Conservation (phyloP, 148 eudicot species). For the Vaccinium corymbosum region DNA sequence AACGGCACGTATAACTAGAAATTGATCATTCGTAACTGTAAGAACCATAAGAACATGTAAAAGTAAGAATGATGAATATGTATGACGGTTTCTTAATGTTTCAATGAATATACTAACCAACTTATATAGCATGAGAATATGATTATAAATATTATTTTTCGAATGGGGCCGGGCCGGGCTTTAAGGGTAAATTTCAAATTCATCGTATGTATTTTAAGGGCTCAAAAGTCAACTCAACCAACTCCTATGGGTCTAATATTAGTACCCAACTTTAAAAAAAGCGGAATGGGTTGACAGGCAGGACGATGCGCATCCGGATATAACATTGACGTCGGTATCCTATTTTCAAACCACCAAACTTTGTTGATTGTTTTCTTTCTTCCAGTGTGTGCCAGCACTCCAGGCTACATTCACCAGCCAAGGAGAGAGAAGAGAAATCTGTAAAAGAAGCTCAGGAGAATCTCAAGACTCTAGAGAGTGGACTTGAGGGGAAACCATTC, state of each 20-base stretch:
- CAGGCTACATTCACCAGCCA: not conserved
- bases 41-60: no score
- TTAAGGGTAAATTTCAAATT: no score
- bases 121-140: no score
- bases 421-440: constrained; percentile 12
- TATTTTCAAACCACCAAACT: not conserved
- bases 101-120: no score
- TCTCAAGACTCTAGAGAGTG: constrained; percentile 16
- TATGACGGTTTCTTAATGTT: no score
- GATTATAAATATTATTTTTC: no score
- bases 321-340: not conserved
- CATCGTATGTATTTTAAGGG: not conserved
- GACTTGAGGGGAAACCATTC: constrained; percentile 20
- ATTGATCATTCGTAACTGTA: not conserved
- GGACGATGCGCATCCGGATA: not conserved
- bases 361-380: not conserved
- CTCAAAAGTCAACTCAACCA: not conserved
- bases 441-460: constrained; percentile 4
- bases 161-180: not conserved
- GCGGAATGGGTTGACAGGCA: no score
- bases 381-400: constrained; percentile 8
- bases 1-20: not conserved
- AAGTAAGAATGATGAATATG: no score
- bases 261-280: not conserved
- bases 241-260: not conserved